Evolutionary conservation across 2,329 filamentous ascomycete species (phyloP), one percentile per base, ranked within the genome.

Genomic region (Monosporascus sp.): DNA sequence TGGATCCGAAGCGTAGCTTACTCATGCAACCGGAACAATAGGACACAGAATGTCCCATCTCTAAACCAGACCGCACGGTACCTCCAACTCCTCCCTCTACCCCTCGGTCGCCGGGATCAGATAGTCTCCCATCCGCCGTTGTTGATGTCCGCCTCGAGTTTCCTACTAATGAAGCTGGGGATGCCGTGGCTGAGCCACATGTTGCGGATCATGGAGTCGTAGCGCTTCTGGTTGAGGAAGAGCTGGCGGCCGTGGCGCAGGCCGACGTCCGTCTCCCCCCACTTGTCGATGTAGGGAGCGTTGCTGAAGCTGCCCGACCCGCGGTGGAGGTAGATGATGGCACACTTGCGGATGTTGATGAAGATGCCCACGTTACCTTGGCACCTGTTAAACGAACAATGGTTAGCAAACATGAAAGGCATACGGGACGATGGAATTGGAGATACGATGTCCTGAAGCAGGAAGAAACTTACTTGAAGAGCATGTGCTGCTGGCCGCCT

Each of bases 91-190:
- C 41, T 17, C 14, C 22, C 43, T 31, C 15, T 22, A 15, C 35
- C n/a, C 17, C 27, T 31, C 31, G 20, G 6, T 14, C 37, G 44
- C 14, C 11, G 6, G 17, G n/a, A n/a, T 73, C 62, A 81, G 50
- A 84, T 78, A n/a, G 84, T 97, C 75, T 99, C 94, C 94, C 94
- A 99, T 0, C 94, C 94, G 1, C 94, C 94, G 63, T 90, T 97
- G 67, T 99, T 99, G 45, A 97, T 90, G 69, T 99, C 94, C 15
- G 90, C 88, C 75, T 99, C 94, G 60, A 99, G 72, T 71, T 90
- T 93, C 60, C 94, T 80, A 59, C 88, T 89, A 67, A 99, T 96
- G 47, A 90, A 85, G 60, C 89, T 95, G 37, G 92, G 92, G 27
- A 99, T 84, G 5, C 88, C 87, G 63, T 97, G 91, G 48, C 85